Evolutionary conservation across 192 early-diverging fungal genomes (phyloP).

Genomic region (Irineochytrium annulatum): DNA sequence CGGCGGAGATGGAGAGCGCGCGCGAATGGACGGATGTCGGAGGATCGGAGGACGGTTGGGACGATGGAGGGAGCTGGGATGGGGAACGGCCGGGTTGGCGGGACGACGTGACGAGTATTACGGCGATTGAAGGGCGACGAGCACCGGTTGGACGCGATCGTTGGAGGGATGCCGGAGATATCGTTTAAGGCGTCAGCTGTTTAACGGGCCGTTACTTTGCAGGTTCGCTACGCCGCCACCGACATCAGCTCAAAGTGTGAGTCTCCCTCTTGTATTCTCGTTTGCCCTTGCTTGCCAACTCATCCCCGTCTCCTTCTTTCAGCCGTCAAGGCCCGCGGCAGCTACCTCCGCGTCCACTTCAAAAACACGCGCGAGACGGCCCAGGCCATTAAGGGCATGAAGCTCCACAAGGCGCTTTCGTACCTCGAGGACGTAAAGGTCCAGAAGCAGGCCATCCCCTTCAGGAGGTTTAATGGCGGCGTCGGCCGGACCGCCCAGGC

Average conservation of each 20-base stretch:
- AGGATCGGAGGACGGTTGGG: too few relatives aligned
- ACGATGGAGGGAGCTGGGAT: too few relatives aligned
- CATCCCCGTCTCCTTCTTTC: neutral
- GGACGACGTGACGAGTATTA: too few relatives aligned
- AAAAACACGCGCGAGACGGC: slow-evolving; percentile 99
- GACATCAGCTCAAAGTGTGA: slow-evolving; percentile 28
- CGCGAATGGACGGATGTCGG: too few relatives aligned
- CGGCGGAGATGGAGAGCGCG: too few relatives aligned
- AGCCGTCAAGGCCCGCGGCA: slow-evolving; percentile 78
- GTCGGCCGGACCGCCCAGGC: slow-evolving; percentile 96
- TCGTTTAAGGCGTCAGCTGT: too few relatives aligned
- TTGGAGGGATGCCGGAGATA: too few relatives aligned
- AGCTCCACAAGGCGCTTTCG: slow-evolving; percentile 83
- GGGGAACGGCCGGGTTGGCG: too few relatives aligned
- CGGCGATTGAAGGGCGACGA: too few relatives aligned
- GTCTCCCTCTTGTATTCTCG: slow-evolving; percentile 3
- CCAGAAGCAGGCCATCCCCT: slow-evolving; percentile 96
- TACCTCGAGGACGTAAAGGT: slow-evolving; percentile 94
- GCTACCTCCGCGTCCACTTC: slow-evolving; percentile 86
- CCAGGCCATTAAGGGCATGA: slow-evolving; percentile 86
- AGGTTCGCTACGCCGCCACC: slow-evolving; percentile 25
- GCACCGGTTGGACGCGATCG: too few relatives aligned
- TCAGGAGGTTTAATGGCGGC: slow-evolving; percentile 96
- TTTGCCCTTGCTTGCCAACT: neutral
- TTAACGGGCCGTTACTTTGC: too few relatives aligned